Conservation (phyloP, 495 filamentous ascomycete genomes). For the Aspergillus indologenus region DNA sequence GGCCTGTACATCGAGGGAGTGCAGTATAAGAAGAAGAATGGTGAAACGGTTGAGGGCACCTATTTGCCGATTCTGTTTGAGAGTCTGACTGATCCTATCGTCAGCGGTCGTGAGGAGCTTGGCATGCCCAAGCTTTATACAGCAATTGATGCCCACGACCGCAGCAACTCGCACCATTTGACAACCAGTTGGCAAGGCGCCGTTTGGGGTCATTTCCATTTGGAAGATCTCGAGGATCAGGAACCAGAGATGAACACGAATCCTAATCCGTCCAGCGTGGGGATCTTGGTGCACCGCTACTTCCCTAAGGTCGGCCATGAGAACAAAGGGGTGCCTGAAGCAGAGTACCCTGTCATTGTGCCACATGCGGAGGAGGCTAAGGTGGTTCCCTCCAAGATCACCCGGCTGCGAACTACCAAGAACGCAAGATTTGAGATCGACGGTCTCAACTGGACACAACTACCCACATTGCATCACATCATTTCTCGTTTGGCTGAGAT, state of each 20-base stretch:
- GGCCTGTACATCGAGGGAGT: constrained; percentile 58
- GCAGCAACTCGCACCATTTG: constrained; percentile 35
- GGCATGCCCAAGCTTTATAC: constrained; percentile 56
- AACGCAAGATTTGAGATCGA: constrained; percentile 45
- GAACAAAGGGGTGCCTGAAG: constrained; percentile 41
- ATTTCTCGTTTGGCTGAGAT: constrained; percentile 48
- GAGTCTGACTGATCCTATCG: constrained; percentile 49
- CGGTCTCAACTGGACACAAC: constrained; percentile 40
- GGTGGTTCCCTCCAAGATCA: constrained; percentile 32
- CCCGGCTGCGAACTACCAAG: constrained; percentile 30
- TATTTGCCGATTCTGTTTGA: constrained; percentile 57
- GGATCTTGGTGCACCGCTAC: constrained; percentile 44
- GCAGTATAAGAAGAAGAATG: constrained; percentile 50
- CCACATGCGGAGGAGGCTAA: constrained; percentile 37
- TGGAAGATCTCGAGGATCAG: constrained; percentile 37
- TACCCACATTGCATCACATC: constrained; percentile 57
- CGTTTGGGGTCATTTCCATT: constrained; percentile 39
- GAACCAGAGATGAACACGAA: constrained; percentile 21
- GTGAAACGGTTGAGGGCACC: constrained; percentile 43
- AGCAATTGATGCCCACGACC: constrained; percentile 42
- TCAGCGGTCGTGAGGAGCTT: constrained; percentile 53
- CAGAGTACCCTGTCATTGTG: constrained; percentile 44
- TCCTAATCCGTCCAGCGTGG: constrained; percentile 32
- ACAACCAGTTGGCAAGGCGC: constrained; percentile 48
- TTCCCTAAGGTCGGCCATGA: constrained; percentile 44